phyloP scores from a whole-genome alignment of 495 filamentous ascomycete species.

The Amorphotheca resinae region DNA sequence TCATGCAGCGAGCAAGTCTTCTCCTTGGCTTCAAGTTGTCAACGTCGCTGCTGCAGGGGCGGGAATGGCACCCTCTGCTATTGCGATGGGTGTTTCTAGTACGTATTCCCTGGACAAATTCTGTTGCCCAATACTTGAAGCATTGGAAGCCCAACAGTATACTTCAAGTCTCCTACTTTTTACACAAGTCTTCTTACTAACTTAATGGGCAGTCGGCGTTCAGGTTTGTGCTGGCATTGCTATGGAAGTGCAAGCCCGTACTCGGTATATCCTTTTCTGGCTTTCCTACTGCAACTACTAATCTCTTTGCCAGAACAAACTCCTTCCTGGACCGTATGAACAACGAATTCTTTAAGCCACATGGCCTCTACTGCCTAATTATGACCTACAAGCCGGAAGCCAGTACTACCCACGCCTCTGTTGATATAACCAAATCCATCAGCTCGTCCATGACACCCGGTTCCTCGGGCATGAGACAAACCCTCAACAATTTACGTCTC shows the following conservation, averaged over 20 bases:
- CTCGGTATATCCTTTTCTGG: constrained; percentile 21
- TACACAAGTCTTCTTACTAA: no score
- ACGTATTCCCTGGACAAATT: constrained; percentile 25
- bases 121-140: no score
- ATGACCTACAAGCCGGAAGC: constrained; percentile 45
- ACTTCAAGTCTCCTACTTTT: no score
- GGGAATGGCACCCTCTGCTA: constrained; percentile 28
- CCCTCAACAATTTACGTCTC: constrained; percentile 26
- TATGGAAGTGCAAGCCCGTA: constrained; percentile 30
- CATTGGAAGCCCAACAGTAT: no score
- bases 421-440: constrained; percentile 26
- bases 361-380: constrained; percentile 45
- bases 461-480: constrained; percentile 23
- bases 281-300: no score
- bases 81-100: constrained; percentile 33
- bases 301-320: constrained; percentile 37
- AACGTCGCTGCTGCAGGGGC: constrained; percentile 29
- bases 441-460: constrained; percentile 4
- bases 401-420: constrained; percentile 17
- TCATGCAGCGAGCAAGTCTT: constrained; percentile 29
- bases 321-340: constrained; percentile 45
- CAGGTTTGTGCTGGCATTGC: constrained; percentile 29
- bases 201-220: no score
- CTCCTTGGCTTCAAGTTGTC: constrained; percentile 29
- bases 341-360: constrained; percentile 43